Conservation (phyloP, 2,329 filamentous ascomycete species). For the Colletotrichum eremochloae region DNA sequence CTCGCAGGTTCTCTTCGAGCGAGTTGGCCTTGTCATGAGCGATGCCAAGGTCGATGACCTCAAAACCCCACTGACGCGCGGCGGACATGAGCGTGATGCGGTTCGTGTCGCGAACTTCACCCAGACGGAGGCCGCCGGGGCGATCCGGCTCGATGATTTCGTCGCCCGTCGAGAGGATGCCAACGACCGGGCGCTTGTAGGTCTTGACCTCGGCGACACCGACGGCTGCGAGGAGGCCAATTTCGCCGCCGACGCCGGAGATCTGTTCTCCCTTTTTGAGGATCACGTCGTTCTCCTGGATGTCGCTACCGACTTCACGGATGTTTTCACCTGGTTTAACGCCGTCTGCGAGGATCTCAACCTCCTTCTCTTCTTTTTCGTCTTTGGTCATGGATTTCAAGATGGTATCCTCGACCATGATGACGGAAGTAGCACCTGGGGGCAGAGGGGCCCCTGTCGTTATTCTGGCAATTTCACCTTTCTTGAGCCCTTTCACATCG, state of each 20-base stretch:
- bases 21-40: constrained; percentile 79
- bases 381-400: constrained; percentile 82
- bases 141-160: constrained; percentile 86
- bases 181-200: constrained; percentile 83
- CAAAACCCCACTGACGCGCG: constrained; percentile 79
- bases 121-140: constrained; percentile 73
- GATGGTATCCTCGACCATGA: constrained; percentile 96
- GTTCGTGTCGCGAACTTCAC: constrained; percentile 95
- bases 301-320: constrained; percentile 90
- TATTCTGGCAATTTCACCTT: constrained; percentile 87
- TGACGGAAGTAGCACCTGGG: constrained; percentile 87
- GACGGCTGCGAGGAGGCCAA: constrained; percentile 89
- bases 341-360: constrained; percentile 85
- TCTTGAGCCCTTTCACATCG: constrained; percentile 72
- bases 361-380: constrained; percentile 84
- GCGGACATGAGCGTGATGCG: constrained; percentile 88
- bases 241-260: constrained; percentile 88
- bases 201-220: constrained; percentile 79
- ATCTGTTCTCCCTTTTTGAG: constrained; percentile 85
- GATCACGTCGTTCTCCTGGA: constrained; percentile 76
- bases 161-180: constrained; percentile 93
- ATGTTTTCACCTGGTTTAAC: constrained; percentile 88
- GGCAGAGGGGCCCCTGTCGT: constrained; percentile 95
- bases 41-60: constrained; percentile 88
- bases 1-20: constrained; percentile 82